Evolutionary conservation across 2,329 filamentous ascomycete genomes (phyloP).

Genomic region (Elsinoe australis): DNA sequence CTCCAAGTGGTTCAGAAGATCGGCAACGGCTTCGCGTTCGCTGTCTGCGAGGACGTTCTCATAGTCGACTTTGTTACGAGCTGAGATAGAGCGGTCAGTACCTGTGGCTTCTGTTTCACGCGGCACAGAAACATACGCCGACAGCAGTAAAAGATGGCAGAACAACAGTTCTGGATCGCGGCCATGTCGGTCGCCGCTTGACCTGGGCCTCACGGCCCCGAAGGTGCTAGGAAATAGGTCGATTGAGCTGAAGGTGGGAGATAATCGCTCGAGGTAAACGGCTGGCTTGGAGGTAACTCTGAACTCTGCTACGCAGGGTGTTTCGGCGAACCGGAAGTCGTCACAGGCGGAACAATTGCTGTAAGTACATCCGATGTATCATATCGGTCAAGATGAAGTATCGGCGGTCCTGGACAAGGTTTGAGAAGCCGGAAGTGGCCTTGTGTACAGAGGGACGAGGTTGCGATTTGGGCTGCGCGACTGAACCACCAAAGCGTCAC

Average conservation of each 20-base stretch:
- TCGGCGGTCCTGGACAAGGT: not conserved
- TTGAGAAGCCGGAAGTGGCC: not conserved
- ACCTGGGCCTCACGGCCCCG: conserved; percentile 17
- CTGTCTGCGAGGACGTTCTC: conserved; percentile 66
- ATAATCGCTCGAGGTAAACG: conserved; percentile 14
- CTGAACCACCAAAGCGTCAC: conserved; percentile 12
- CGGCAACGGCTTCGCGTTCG: conserved; percentile 93
- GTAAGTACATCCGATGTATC: not conserved
- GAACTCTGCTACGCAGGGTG: conserved; percentile 8
- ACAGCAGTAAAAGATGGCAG: conserved; percentile 30
- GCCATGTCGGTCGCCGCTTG: conserved; percentile 20
- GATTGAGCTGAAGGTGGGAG: no score
- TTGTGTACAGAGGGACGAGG: conserved; percentile 2
- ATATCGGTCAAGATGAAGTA: not conserved
- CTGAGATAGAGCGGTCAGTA: conserved; percentile 28
- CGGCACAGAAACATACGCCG: conserved; percentile 23
- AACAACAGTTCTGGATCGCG: conserved; percentile 28
- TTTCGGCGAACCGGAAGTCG: not conserved
- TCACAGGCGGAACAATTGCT: not conserved
- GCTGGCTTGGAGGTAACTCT: conserved; percentile 6
- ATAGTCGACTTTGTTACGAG: conserved; percentile 41
- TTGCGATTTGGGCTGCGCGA: conserved; percentile 11
- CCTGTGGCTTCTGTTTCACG: not conserved
- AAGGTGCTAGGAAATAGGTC: no score
- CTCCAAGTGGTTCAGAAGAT: conserved; percentile 90